Evolutionary conservation across 805 yeast genomes (phyloP), one percentile per base, ranked within the genome.

Genomic region (Candida oleophila): DNA sequence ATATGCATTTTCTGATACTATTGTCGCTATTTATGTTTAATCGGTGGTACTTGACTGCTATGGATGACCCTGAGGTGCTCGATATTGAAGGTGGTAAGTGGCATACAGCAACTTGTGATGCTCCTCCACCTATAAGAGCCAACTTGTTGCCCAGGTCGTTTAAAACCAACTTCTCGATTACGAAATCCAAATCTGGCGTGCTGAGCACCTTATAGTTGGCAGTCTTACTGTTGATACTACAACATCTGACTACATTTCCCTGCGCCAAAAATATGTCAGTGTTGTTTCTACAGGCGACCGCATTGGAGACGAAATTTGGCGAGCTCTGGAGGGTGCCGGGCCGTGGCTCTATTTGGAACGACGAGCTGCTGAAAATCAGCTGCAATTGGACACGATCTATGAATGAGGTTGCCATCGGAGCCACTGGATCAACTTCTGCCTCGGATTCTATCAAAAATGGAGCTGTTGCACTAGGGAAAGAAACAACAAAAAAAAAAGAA

Each of bases 121-220:
- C n/a, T n/a, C 43, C 8, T 1, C 54, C 57, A 3, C 77, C 73
- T n/a, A 68, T 59, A 2, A 69, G 54, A 2, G 80, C 81, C 42
- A 80, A 48, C 3, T 73, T 58, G 0, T 72, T 64, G 3, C 76
- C 80, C 33, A 69, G 56, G 3, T 55, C 46, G 55, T 80, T 80
- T 44, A 75, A 47, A 18, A 55, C 54, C 18, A 79, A 42, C 0
- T 63, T 61, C 3, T 53, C 48, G 22, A 77, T 69, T 16, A 57
- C 59, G 47, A 66, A 67, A 11, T 61, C 61, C 22, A 61, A 39
- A 3, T 22, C 22, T 14, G 50, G 44, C 14, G 53, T 51, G 12
- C 38, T 32, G 18, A 69, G 44, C 12, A 62, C 22, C 35, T 52
- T 51, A 53, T 61, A 69, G 38, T 54, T 55, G 7, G 48, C 47